These are phyloP conservation scores for Penicillium janthinellum DNA, from an alignment of 2,329 filamentous ascomycete species.

Conservation along the genomic window DNA sequence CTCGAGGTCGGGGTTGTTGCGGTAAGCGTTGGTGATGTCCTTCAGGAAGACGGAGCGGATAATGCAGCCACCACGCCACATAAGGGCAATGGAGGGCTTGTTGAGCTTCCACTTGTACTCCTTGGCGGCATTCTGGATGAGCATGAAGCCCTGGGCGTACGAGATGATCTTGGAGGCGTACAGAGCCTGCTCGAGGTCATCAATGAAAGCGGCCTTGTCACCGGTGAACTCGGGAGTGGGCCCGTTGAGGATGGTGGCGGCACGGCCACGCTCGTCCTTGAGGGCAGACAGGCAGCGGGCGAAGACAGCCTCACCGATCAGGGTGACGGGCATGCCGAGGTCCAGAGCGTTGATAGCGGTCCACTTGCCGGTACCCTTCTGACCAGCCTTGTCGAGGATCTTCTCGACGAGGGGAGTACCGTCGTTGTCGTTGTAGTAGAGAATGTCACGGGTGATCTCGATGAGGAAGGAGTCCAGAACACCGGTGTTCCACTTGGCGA, in stretches of 20 bases:
- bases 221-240: constrained; percentile 80
- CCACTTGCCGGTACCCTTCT: constrained; percentile 99
- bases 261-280: constrained; percentile 88
- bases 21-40: constrained; percentile 98
- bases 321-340: constrained; percentile 95
- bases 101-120: constrained; percentile 99
- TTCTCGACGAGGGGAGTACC: constrained; percentile 91
- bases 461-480: constrained; percentile 99
- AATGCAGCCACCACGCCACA: constrained; percentile 99
- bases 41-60: constrained; percentile 99
- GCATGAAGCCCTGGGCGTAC: constrained; percentile 99
- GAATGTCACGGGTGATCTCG: constrained; percentile 97
- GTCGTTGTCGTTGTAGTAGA: constrained; percentile 97
- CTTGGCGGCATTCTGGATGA: constrained; percentile 97
- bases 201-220: constrained; percentile 89
- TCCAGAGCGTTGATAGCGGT: constrained; percentile 98
- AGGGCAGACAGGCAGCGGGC: constrained; percentile 90
- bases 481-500: constrained; percentile 97
- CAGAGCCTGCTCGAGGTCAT: constrained; percentile 96
- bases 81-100: constrained; percentile 99
- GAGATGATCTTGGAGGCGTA: constrained; percentile 99
- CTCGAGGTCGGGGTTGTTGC: constrained; percentile 89
- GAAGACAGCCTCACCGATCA: constrained; percentile 97
- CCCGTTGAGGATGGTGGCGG: constrained; percentile 76
- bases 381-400: constrained; percentile 96